Percentiles rank a stretch among this genome's conserved stretches.
These are phyloP conservation scores for Byssoonygena ceratinophila DNA, from an alignment of 2,329 filamentous ascomycete genomes.

Conservation along the genomic window DNA sequence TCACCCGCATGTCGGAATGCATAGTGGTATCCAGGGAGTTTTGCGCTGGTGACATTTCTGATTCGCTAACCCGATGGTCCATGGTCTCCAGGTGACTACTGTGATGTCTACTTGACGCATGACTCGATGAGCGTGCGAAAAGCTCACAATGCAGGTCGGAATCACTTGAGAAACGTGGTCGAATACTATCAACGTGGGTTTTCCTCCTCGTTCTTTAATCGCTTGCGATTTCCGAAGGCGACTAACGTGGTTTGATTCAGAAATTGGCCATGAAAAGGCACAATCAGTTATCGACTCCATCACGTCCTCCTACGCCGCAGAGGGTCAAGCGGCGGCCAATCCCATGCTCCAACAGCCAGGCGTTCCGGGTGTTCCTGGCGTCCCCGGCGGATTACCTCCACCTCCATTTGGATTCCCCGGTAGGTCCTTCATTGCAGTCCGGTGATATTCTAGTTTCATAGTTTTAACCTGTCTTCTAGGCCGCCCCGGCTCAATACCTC, in stretches of 20 bases:
- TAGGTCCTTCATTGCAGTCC: slow-evolving; percentile 24
- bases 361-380: slow-evolving; percentile 26
- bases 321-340: slow-evolving; percentile 77
- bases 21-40: neutral
- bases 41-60: slow-evolving; percentile 5
- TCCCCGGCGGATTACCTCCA: slow-evolving; percentile 29
- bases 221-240: slow-evolving; percentile 6
- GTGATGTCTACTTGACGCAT: slow-evolving; percentile 99
- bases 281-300: slow-evolving; percentile 98
- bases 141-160: slow-evolving; percentile 91
- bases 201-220: slow-evolving; percentile 12
- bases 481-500: slow-evolving; percentile 37
- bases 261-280: slow-evolving; percentile 97
- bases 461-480: slow-evolving; percentile 20
- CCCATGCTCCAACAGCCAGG: slow-evolving; percentile 58
- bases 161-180: slow-evolving; percentile 93
- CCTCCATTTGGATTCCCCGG: slow-evolving; percentile 55
- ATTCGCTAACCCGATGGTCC: slow-evolving; percentile 9
- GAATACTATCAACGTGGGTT: slow-evolving; percentile 86
- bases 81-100: slow-evolving; percentile 63
- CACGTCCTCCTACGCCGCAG: slow-evolving; percentile 86
- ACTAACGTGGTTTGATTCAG: slow-evolving; percentile 35
- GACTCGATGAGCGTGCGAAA: slow-evolving; percentile 99
- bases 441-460: neutral
- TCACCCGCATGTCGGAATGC: slow-evolving; percentile 13